Base-by-base conservation (phyloP, 805 yeast genomes). In the Sugiyamaella lignohabitans region DNA sequence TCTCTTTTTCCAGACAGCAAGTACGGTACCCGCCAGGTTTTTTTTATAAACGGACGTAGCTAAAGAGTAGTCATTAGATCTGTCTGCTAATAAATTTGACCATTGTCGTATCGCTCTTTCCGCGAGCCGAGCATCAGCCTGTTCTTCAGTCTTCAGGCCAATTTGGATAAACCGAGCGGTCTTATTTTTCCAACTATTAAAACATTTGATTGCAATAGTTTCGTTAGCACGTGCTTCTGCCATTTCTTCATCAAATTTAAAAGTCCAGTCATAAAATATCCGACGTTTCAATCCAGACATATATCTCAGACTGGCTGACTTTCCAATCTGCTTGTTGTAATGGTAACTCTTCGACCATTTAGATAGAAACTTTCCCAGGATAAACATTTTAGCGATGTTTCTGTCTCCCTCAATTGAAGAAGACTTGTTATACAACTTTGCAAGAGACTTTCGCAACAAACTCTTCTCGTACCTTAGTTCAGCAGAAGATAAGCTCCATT, bases 321-420 rank as follows among this genome's bases (percentile, higher is more conserved):
- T 27, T 8, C 14, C 8, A 8, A 27, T 8, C 14, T 27, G 11
- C 8, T 27, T 27, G 14, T 27, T 8, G 14, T 27, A 27, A 8
- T 8, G 14, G 11, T 14, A 14, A 8, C 32, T 8, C 14, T 27
- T 29, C 38, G 16, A 18, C 46, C 46, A 43, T 21, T 18, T 21
- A 3, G 5, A 10, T 11, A 43, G 24, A 43, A 19, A 38, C 38
- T 47, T 43, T 14, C 30, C 24, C 18, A 32, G 20, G 10, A 47
- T 34, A 20, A 43, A 22, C 11, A 27, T 16, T 19, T 24, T 20
- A 11, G 45, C 38, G 19, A 21, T 19, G 18, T 32, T 34, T n/a
- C 18, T 19, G 11, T 42, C 45, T 18, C 23, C 45, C 32, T 42
- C 18, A n/a, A 32, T 34, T 4, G 19, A 4, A 14, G 21, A 21